Base-by-base conservation (phyloP, 805 yeast genomes). In the Clavispora phyllophila region DNA sequence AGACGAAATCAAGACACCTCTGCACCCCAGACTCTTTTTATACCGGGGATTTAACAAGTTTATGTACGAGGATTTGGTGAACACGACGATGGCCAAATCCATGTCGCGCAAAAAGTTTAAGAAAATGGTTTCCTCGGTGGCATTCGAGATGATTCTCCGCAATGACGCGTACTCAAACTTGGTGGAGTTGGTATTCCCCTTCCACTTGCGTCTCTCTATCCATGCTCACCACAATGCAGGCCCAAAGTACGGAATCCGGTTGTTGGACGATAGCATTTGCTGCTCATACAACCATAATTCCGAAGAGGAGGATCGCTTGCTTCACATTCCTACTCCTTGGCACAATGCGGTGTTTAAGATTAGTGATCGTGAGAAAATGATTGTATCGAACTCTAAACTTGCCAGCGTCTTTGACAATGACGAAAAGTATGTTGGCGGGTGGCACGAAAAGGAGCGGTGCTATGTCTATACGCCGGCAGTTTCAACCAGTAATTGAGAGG, bases 251-350 rank as follows among this genome's bases (percentile, higher is more conserved):
- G 84, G 83, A 19, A 67, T 79, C 36, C 70, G 66, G 45, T 63
- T 79, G 17, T 71, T 79, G 49, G 65, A 54, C 35, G 51, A 58
- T 0, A 63, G 64, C 1, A 63, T 66, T 35, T 77, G 82, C 48
- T 66, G 63, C 38, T 74, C 73, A 13, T 71, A 78, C 14, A 68
- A 62, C 39, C 63, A 72, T n/a, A 57, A 78, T 26, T 74, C 72
- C 39, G 65, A 64, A 37, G 60, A 59, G 39, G 52, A 51, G 23
- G 53, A 52, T 26, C 82, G 48, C 78, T 61, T 75, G 48, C 66
- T 79, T 44, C 84, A 79, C 56, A 78, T 79, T 44, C 84, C 84
- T 39, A 79, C 84, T 0, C 84, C 84, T 37, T 79, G 84, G 84
- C 84, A 79, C 57, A 79, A 79, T 50, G 63, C 77, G 40, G 70